A percentile compares a stretch with the other conserved stretches of the same genome.
Conservation (phyloP, 768 basidiomycete species). For the Pisolithus microcarpus region DNA sequence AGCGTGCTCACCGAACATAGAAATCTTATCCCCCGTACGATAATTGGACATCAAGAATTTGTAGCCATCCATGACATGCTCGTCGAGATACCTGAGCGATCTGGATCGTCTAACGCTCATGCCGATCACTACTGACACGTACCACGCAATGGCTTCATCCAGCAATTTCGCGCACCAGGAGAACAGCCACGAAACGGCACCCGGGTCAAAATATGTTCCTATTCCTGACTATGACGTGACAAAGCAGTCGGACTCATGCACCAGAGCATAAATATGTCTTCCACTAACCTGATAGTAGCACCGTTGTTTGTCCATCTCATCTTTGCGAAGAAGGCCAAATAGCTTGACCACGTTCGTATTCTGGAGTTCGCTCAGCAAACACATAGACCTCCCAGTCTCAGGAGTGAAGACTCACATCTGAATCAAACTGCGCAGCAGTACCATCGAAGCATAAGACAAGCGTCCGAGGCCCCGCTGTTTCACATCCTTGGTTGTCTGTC, state of each 20-base stretch:
- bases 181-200: constrained; percentile 57
- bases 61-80: constrained; percentile 71
- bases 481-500: not conserved
- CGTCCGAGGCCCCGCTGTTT: constrained; percentile 28
- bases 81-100: constrained; percentile 53
- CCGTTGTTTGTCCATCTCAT: constrained; percentile 43
- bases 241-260: not conserved
- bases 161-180: constrained; percentile 51
- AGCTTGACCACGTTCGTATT: constrained; percentile 70
- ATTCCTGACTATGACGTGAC: constrained; percentile 36
- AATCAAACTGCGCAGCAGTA: constrained; percentile 46
- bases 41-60: constrained; percentile 76
- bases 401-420: constrained; percentile 30
- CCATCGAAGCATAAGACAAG: constrained; percentile 70
- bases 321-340: constrained; percentile 60
- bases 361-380: constrained; percentile 16
- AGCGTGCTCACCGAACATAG: constrained; percentile 51
- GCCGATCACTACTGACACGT: constrained; percentile 7
- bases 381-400: not conserved
- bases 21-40: constrained; percentile 63
- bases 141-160: constrained; percentile 73
- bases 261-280: not conserved
- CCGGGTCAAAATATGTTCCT: constrained; percentile 50
- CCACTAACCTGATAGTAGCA: constrained; percentile 62
- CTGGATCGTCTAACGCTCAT: not conserved